Conservation (phyloP, 768 basidiomycete species). For the Hericium alpestre region DNA sequence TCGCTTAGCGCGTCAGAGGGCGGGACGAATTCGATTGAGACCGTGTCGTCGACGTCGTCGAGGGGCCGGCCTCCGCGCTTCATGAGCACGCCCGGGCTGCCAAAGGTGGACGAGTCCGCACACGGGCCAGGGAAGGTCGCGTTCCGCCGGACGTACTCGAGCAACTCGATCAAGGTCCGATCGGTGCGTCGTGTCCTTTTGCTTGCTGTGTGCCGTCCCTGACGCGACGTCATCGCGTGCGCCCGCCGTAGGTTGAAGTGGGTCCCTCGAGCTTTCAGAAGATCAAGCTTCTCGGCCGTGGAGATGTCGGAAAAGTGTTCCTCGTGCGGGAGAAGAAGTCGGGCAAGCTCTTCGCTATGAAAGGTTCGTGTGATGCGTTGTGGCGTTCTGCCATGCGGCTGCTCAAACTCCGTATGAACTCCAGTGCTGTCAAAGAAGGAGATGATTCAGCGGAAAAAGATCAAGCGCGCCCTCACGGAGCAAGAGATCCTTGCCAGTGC, state of each 20-base stretch:
- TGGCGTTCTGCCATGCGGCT: conserved; percentile 8
- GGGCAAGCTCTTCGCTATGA: conserved; percentile 95
- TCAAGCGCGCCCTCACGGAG: conserved; percentile 96
- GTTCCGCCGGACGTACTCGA: conserved; percentile 92
- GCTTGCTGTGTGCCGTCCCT: not conserved
- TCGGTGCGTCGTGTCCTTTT: conserved; percentile 42
- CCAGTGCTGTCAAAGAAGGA: conserved; percentile 96
- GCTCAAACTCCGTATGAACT: conserved; percentile 11
- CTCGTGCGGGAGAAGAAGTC: conserved; percentile 97
- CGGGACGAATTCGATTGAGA: conserved; percentile 66
- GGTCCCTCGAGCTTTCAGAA: conserved; percentile 91
- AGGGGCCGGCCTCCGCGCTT: conserved; percentile 32
- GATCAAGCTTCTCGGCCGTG: conserved; percentile 96
- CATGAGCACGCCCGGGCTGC: conserved; percentile 22
- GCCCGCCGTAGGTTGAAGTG: conserved; percentile 67
- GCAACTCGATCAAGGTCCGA: conserved; percentile 91
- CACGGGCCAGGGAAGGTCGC: conserved; percentile 54
- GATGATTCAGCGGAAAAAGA: conserved; percentile 99
- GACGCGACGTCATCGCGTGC: conserved; percentile 1
- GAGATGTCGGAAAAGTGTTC: conserved; percentile 97
- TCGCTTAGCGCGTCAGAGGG: conserved; percentile 23
- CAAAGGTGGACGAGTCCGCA: conserved; percentile 34
- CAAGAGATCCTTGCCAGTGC: conserved; percentile 98
- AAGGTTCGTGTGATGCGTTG: conserved; percentile 53
- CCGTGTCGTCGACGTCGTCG: conserved; percentile 68